phyloP scores from a whole-genome alignment of 2,329 filamentous ascomycete genomes.

The Calycina herbarum region DNA sequence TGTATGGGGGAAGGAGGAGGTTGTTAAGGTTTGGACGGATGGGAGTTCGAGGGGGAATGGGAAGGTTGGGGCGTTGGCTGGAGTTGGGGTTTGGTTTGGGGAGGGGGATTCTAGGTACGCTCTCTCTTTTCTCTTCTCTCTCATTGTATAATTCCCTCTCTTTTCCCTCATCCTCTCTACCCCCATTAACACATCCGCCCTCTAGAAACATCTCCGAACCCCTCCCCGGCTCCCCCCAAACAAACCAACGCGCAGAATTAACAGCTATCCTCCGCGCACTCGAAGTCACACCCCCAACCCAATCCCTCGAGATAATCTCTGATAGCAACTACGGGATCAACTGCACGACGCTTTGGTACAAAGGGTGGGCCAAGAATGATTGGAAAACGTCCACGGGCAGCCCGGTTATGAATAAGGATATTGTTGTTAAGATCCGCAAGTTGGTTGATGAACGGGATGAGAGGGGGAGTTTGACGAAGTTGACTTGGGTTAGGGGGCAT shows the following conservation, averaged over 20 bases:
- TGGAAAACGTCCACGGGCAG: slow-evolving; percentile 76
- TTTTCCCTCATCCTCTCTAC: slow-evolving; percentile 6
- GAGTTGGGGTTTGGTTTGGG: slow-evolving; percentile 66
- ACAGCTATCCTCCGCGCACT: slow-evolving; percentile 84
- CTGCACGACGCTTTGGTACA: slow-evolving; percentile 82
- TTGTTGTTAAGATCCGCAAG: slow-evolving; percentile 71
- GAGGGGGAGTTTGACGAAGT: slow-evolving; percentile 62
- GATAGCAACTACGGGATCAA: slow-evolving; percentile 91
- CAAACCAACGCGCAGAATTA: slow-evolving; percentile 95
- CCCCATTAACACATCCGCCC: not conserved
- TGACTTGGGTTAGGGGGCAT: slow-evolving; percentile 92
- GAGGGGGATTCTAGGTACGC: slow-evolving; percentile 52
- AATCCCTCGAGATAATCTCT: slow-evolving; percentile 75
- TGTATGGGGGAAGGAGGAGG: slow-evolving; percentile 5
- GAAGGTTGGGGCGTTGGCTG: slow-evolving; percentile 52
- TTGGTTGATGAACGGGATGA: slow-evolving; percentile 69
- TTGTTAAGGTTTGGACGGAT: slow-evolving; percentile 22
- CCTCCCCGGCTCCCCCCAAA: slow-evolving; percentile 56
- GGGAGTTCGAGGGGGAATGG: slow-evolving; percentile 55
- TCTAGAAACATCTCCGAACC: slow-evolving; percentile 52
- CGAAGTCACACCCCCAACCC: slow-evolving; percentile 67
- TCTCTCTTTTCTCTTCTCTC: slow-evolving; percentile 8
- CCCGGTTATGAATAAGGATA: slow-evolving; percentile 81
- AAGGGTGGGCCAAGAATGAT: slow-evolving; percentile 70
- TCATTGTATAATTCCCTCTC: slow-evolving; percentile 9